Conservation (phyloP, 345 rosid species). For the Hevea brasiliensis region DNA sequence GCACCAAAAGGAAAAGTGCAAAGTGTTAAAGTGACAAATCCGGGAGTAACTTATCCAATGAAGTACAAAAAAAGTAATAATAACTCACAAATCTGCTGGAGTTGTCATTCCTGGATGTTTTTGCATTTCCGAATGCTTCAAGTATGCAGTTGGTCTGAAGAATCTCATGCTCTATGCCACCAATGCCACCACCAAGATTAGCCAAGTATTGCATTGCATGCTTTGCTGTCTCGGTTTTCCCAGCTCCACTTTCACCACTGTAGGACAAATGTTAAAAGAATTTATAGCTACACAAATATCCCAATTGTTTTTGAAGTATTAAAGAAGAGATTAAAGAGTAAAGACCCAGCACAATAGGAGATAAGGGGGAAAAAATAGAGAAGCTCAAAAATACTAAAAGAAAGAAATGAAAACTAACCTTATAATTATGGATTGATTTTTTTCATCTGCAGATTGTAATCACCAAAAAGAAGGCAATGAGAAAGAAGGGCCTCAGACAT, state of each 20-base stretch:
- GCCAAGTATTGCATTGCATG: conserved; percentile 88
- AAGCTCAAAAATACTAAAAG: neutral
- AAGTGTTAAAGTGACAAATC: conserved; percentile 1
- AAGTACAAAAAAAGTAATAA: conserved; percentile 7
- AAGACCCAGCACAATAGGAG: conserved; percentile 11
- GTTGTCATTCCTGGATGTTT: conserved; percentile 84
- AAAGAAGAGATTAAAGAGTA: neutral
- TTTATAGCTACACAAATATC: neutral
- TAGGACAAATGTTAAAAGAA: conserved; percentile 19
- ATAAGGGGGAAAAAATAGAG: neutral
- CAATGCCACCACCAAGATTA: conserved; percentile 75
- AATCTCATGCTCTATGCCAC: conserved; percentile 65
- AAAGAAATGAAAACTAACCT: conserved; percentile 50
- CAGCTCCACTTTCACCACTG: conserved; percentile 99
- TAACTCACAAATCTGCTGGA: conserved; percentile 92
- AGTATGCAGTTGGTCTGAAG: conserved; percentile 72
- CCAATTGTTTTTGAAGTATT: conserved; percentile 2
- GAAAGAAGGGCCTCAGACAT: conserved; percentile 7
- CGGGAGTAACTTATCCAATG: neutral
- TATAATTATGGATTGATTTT: conserved; percentile 87
- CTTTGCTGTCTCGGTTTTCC: conserved; percentile 97
- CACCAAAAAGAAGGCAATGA: conserved; percentile 16
- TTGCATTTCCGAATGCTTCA: conserved; percentile 98
- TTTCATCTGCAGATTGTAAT: conserved; percentile 57
- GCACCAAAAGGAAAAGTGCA: conserved; percentile 28